Evolutionary conservation across 192 early-diverging fungal genomes (phyloP).

Genomic region (Coemansia sp.): DNA sequence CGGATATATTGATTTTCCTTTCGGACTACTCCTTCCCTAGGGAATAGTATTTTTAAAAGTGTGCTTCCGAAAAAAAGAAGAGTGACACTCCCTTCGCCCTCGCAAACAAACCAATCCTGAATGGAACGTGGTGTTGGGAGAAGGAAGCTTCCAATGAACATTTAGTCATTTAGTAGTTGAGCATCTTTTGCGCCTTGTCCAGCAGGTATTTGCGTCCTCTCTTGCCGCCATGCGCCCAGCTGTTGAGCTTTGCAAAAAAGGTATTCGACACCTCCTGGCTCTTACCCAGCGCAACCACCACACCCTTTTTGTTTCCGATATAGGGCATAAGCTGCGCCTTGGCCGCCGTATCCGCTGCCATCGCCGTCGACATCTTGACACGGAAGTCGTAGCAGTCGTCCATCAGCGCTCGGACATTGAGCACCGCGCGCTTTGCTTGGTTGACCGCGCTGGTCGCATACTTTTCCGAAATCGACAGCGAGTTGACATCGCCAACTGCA

Average conservation of each 20-base stretch:
- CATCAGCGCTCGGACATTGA: constrained; percentile 26
- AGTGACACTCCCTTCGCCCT: too few relatives aligned
- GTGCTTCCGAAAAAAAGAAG: too few relatives aligned
- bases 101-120: too few relatives aligned
- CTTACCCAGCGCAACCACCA: constrained; percentile 35
- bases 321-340: constrained; percentile 17
- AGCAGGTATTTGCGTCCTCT: constrained; percentile 34
- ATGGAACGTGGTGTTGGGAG: too few relatives aligned
- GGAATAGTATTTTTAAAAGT: too few relatives aligned
- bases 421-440: constrained; percentile 37
- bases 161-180: constrained; percentile 18
- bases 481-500: constrained; percentile 55
- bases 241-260: constrained; percentile 18
- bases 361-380: constrained; percentile 27
- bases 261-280: constrained; percentile 23
- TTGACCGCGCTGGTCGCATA: constrained; percentile 35
- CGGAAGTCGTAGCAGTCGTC: constrained; percentile 42
- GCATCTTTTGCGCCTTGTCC: constrained; percentile 36
- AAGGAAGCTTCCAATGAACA: too few relatives aligned
- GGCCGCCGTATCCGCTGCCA: constrained; percentile 18
- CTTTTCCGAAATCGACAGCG: constrained; percentile 41
- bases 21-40: too few relatives aligned
- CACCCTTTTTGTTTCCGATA: constrained; percentile 7
- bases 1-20: too few relatives aligned
- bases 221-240: constrained; percentile 22